Percentiles rank a stretch among this genome's conserved stretches.
These are phyloP conservation scores for Boletus rufocinnamomeus DNA, from an alignment of 768 basidiomycete species.

Conservation along the genomic window DNA sequence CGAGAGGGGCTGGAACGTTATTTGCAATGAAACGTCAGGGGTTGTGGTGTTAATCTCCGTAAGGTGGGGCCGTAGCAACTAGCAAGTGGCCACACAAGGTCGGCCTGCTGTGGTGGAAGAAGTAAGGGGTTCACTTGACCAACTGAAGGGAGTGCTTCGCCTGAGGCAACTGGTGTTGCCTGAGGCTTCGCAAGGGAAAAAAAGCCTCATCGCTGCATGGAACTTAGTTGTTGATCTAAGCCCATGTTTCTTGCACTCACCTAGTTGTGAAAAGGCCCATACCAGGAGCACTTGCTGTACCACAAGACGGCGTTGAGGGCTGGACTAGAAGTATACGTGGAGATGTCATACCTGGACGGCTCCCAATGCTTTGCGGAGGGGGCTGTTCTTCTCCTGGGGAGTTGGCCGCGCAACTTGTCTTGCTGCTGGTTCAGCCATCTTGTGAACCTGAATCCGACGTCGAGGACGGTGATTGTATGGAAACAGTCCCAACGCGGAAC, in stretches of 20 bases:
- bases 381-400: constrained; percentile 36
- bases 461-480: constrained; percentile 1
- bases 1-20: constrained; percentile 84
- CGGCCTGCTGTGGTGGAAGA: constrained; percentile 55
- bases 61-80: constrained; percentile 83
- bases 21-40: constrained; percentile 70
- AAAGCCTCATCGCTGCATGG: constrained; percentile 46
- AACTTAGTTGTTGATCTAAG: neutral
- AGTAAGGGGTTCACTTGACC: constrained; percentile 46
- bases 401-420: constrained; percentile 23
- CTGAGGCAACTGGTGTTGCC: constrained; percentile 30
- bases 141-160: constrained; percentile 13
- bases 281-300: constrained; percentile 67
- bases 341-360: constrained; percentile 44
- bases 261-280: constrained; percentile 66
- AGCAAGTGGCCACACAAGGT: constrained; percentile 67
- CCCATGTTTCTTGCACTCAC: constrained; percentile 38
- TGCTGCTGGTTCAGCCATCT: constrained; percentile 29
- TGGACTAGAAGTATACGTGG: constrained; percentile 4
- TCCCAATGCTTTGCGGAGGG: constrained; percentile 38
- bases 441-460: constrained; percentile 6
- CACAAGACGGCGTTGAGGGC: constrained; percentile 9
- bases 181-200: constrained; percentile 41
- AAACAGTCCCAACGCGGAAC: neutral
- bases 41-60: constrained; percentile 86